Percentiles rank a stretch among this genome's conserved stretches.
These are phyloP conservation scores for Aspergillus ochraceus DNA, from an alignment of 2,329 filamentous ascomycete species.

Conservation along the genomic window DNA sequence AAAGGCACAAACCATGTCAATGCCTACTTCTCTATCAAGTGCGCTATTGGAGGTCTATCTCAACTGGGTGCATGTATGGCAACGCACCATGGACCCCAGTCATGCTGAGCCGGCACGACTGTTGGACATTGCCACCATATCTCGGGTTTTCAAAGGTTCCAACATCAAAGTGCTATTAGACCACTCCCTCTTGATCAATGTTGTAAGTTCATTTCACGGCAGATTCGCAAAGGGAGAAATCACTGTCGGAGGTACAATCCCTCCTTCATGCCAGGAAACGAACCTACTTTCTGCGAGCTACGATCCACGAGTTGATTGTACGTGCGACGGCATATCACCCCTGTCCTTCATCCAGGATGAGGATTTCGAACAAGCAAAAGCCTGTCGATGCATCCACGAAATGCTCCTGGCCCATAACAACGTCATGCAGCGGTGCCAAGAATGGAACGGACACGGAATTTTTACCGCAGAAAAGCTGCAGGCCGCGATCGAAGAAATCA, in stretches of 20 bases:
- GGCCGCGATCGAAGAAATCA: slow-evolving; percentile 14
- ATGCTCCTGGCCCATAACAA: slow-evolving; percentile 8
- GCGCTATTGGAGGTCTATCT: too few species aligned
- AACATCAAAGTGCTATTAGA: background rate
- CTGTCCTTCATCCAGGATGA: background rate
- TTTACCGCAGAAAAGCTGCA: slow-evolving; percentile 17
- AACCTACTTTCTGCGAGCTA: slow-evolving; percentile 18
- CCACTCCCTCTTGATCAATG: background rate
- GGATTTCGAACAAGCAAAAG: background rate
- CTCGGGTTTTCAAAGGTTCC: background rate
- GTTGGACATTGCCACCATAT: background rate
- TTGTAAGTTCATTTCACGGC: background rate
- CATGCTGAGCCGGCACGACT: too few species aligned
- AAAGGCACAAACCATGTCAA: too few species aligned
- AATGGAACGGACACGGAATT: slow-evolving; percentile 16
- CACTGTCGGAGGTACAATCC: slow-evolving; percentile 7
- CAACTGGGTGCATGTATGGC: too few species aligned
- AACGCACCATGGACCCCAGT: too few species aligned
- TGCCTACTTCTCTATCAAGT: too few species aligned
- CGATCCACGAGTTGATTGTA: slow-evolving; percentile 16
- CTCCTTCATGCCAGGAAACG: slow-evolving; percentile 18
- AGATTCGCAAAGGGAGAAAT: slow-evolving; percentile 3
- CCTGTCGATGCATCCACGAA: background rate
- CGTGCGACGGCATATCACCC: slow-evolving; percentile 9
- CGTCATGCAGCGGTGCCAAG: slow-evolving; percentile 1